Conservation (phyloP, 768 basidiomycete genomes). For the Macrolepiota fuliginosa region DNA sequence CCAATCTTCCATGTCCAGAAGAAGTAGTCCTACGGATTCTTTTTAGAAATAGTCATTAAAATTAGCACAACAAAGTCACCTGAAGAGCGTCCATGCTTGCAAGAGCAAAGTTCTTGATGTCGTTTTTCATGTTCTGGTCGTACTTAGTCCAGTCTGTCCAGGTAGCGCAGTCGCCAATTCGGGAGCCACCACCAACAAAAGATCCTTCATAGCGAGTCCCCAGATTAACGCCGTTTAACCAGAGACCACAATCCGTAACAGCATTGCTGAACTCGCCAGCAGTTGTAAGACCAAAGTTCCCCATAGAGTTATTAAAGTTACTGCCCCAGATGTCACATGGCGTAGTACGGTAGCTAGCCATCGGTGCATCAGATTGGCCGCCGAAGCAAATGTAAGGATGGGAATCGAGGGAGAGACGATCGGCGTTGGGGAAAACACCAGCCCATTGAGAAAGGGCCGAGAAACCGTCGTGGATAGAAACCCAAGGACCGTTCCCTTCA, state of each 20-base stretch:
- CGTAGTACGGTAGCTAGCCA: constrained; percentile 52
- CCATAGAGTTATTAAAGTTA: constrained; percentile 71
- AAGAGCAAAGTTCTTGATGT: constrained; percentile 69
- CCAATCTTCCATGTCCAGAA: constrained; percentile 99
- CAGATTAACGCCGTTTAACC: constrained; percentile 69
- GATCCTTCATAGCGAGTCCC: constrained; percentile 93
- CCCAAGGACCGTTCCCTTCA: constrained; percentile 78
- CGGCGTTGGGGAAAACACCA: constrained; percentile 72
- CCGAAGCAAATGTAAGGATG: constrained; percentile 87
- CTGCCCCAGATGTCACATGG: constrained; percentile 77
- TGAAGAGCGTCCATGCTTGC: constrained; percentile 92
- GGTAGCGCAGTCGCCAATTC: constrained; percentile 57
- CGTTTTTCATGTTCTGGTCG: constrained; percentile 54
- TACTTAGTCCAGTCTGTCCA: constrained; percentile 81
- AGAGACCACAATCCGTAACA: constrained; percentile 79
- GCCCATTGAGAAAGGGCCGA: constrained; percentile 60
- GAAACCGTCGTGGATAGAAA: constrained; percentile 91
- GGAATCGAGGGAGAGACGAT: constrained; percentile 78
- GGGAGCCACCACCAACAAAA: constrained; percentile 38
- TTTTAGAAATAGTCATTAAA: constrained; percentile 4
- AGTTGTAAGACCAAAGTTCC: constrained; percentile 72
- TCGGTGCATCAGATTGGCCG: constrained; percentile 53
- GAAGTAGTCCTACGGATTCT: constrained; percentile 75
- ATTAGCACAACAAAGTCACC: constrained; percentile 34
- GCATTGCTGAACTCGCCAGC: constrained; percentile 93